Base-by-base conservation (phyloP, 2,329 filamentous ascomycete species). In the Massarina eburnea region DNA sequence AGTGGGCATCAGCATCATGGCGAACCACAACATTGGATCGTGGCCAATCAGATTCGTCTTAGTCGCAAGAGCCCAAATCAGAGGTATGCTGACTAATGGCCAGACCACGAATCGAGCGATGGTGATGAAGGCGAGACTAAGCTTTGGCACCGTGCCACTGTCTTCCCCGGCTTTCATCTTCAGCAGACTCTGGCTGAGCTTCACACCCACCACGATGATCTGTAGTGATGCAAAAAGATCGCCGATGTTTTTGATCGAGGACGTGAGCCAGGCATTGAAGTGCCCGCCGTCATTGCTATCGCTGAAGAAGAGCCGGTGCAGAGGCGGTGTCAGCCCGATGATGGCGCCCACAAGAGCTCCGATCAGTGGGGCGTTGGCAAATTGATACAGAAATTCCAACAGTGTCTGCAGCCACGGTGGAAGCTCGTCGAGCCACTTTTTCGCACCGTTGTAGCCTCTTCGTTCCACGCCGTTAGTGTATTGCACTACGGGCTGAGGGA, bases 11-110 rank as follows among this genome's bases (percentile, higher is more conserved):
- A 82, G 57, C 80, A 83, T 83, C 76, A 83, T 76, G 3, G 70
- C 73, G 57, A 87, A 87, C 82, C 82, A 86, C 24, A 88, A 66
- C 52, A 87, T 80, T 0, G 83, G 83, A 58, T 88, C 84, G 3
- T 71, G 55, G 3, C 73, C 72, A 2, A 88, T 58, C 2, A 81
- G 30, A 0, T 56, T 52, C 0, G 82, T 85, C 43, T 73, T 75
- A 2, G 72, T 75, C 0, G 80, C 81, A 6, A 86, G 58, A 0
- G 65, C 55, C 54, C 80, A 86, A 7, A 87, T 75, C 2, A 80
- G 26, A 0, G 71, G 71, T 24, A 87, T 81, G 3, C 77, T 78
- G 14, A 79, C 65, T 54, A 64, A 46, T 4, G 84, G 83, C 83
- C 83, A 86, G 0, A 85, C 29, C 8, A 85, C 57, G 52, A 86